These are phyloP conservation scores for Pythium guiyangense DNA, from an alignment of 352 stramenopile genomes.

Conservation along the genomic window DNA sequence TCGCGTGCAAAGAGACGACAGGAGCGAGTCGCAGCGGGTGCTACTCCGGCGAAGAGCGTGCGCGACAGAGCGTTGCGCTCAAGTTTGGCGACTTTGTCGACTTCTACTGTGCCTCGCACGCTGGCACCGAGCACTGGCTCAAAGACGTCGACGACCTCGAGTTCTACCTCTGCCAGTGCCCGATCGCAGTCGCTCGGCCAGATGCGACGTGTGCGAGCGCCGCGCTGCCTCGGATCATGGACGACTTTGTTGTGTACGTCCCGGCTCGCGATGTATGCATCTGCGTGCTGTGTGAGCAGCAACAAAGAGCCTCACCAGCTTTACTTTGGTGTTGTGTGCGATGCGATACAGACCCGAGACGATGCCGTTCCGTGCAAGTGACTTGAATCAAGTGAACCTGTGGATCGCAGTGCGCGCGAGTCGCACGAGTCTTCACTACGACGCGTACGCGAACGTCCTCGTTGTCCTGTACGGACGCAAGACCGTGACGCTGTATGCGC, in stretches of 20 bases:
- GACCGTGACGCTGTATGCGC: slow-evolving; percentile 63
- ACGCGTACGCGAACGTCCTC: slow-evolving; percentile 78
- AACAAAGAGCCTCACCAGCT: too few relatives aligned
- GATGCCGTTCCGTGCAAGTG: slow-evolving; percentile 21
- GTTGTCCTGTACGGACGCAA: slow-evolving; percentile 71
- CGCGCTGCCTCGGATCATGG: slow-evolving; percentile 47
- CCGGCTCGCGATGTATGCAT: not conserved
- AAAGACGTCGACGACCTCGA: slow-evolving; percentile 59
- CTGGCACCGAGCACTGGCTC: slow-evolving; percentile 56
- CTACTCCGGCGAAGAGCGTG: slow-evolving; percentile 56
- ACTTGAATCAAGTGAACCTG: slow-evolving; percentile 79
- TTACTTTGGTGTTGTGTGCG: not conserved
- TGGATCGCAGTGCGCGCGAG: slow-evolving; percentile 68
- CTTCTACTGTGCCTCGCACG: slow-evolving; percentile 51
- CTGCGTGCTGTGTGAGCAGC: not conserved
- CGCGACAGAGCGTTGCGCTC: slow-evolving; percentile 63
- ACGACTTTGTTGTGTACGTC: slow-evolving; percentile 55
- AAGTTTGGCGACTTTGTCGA: slow-evolving; percentile 83
- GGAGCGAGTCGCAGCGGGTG: slow-evolving; percentile 10
- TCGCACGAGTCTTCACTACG: slow-evolving; percentile 73
- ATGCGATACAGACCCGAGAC: slow-evolving; percentile 27
- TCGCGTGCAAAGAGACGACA: slow-evolving; percentile 58
- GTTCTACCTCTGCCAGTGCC: slow-evolving; percentile 82
- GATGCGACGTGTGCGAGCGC: slow-evolving; percentile 37
- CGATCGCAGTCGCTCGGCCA: slow-evolving; percentile 51